Percentiles rank a stretch among this genome's conserved stretches.
Conservation (phyloP, 345 rosid species). For the Eucalyptus coolabah region DNA sequence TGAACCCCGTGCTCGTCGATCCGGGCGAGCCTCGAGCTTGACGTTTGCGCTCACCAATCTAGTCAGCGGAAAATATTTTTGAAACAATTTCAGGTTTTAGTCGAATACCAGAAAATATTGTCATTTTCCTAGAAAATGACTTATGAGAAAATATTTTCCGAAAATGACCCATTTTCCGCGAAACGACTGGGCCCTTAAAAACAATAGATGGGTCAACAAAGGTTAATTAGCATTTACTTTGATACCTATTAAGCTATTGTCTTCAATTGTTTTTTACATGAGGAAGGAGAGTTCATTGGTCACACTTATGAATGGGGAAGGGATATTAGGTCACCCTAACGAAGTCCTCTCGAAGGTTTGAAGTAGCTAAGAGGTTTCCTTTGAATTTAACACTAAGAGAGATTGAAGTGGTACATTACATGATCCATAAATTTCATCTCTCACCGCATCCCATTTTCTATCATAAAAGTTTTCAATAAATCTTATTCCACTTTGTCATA, state of each 20-base stretch:
- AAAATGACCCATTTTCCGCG: no score
- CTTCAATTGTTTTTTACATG: neutral
- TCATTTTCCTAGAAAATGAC: no score
- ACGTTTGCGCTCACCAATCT: no score
- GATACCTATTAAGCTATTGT: neutral
- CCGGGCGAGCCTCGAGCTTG: no score
- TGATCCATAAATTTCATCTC: neutral
- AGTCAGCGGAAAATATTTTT: no score
- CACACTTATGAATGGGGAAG: neutral
- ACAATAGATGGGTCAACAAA: neutral
- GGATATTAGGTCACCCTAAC: neutral
- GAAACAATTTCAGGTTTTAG: no score
- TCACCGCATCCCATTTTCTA: rapidly evolving
- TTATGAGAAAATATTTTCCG: no score
- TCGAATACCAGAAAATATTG: no score
- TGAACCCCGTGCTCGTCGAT: no score
- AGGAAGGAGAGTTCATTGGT: neutral
- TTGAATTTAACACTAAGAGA: neutral
- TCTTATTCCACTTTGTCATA: neutral
- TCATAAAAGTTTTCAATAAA: neutral
- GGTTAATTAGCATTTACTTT: neutral
- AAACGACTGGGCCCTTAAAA: neutral
- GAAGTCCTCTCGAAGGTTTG: neutral
- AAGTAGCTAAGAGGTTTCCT: neutral
- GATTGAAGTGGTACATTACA: rapidly evolving